A percentile compares a stretch with the other conserved stretches of the same genome.
Conservation (phyloP, 164 flowering plant genomes). For the Aristolochia fimbriata region DNA sequence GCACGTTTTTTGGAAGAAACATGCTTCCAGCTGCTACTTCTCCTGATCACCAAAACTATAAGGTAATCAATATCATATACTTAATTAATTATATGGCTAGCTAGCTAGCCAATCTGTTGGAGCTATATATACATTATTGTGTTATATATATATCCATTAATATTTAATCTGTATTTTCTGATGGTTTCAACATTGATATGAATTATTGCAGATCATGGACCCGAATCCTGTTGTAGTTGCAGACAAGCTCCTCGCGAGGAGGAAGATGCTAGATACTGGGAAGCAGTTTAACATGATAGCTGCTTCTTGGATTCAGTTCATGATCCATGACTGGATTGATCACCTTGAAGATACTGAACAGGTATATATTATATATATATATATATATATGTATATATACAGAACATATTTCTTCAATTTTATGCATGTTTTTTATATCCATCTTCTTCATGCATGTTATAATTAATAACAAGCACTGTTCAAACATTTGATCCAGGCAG, state of each 20-base stretch:
- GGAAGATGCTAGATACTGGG: conserved; percentile 23
- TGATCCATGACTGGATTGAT: conserved; percentile 46
- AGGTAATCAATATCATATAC: conserved; percentile 8
- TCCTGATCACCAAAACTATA: no score
- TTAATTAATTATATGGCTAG: no score
- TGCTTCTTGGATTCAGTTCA: conserved; percentile 40
- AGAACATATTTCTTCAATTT: no score
- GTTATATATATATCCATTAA: no score
- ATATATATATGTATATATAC: no score
- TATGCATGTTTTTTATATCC: no score
- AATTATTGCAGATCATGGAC: conserved; percentile 19
- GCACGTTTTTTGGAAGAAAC: conserved; percentile 36
- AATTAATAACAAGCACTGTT: background rate
- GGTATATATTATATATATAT: conserved; percentile 4
- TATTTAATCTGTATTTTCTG: background rate
- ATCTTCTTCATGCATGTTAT: background rate
- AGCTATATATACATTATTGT: no score
- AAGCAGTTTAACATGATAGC: conserved; percentile 44
- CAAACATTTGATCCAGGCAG: conserved; percentile 16
- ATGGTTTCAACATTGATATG: background rate
- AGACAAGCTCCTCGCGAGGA: conserved; percentile 29
- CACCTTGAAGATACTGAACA: conserved; percentile 35
- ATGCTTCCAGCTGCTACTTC: conserved; percentile 29
- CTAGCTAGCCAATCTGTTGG: no score
- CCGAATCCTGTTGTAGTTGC: conserved; percentile 36